Evolutionary conservation across 306 rosid genomes (phyloP).

Genomic region (Prunus campanulata): DNA sequence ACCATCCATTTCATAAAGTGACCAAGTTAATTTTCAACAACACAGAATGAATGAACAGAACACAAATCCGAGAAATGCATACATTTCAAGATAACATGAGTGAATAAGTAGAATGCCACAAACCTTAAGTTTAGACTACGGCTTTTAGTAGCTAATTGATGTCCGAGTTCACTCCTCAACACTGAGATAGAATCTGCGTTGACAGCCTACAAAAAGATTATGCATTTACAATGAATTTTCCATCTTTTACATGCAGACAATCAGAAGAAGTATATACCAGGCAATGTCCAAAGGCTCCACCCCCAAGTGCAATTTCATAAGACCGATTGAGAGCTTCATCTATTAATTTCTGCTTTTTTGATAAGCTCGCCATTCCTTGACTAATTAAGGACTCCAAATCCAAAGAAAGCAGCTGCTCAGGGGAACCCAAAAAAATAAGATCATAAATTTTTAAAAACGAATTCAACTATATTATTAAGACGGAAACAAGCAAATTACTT

Average conservation of each 20-base stretch:
- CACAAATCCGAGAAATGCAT: neutral
- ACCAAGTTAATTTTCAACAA: neutral
- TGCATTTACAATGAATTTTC: neutral
- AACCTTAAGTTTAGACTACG: constrained; percentile 63
- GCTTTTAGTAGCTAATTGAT: constrained; percentile 80
- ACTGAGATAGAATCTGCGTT: constrained; percentile 59
- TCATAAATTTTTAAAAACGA: neutral
- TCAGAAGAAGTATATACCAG: constrained; percentile 35
- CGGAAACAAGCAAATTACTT: constrained; percentile 25
- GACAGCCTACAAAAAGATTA: constrained; percentile 61
- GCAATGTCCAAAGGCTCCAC: constrained; percentile 67
- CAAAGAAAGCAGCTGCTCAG: constrained; percentile 62
- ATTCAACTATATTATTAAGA: neutral
- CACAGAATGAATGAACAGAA: neutral
- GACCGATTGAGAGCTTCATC: constrained; percentile 56
- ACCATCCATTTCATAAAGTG: neutral
- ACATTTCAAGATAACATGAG: neutral
- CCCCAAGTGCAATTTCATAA: constrained; percentile 60
- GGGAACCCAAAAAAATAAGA: constrained; percentile 5
- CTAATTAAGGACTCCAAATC: constrained; percentile 56
- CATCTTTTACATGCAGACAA: neutral
- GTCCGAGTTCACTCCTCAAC: constrained; percentile 84
- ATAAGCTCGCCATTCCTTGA: constrained; percentile 60
- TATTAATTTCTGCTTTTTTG: constrained; percentile 62
- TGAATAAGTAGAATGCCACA: constrained; percentile 14